These are phyloP conservation scores for Phytopythium chamaehyphon DNA, from an alignment of 352 stramenopile species.

Conservation along the genomic window DNA sequence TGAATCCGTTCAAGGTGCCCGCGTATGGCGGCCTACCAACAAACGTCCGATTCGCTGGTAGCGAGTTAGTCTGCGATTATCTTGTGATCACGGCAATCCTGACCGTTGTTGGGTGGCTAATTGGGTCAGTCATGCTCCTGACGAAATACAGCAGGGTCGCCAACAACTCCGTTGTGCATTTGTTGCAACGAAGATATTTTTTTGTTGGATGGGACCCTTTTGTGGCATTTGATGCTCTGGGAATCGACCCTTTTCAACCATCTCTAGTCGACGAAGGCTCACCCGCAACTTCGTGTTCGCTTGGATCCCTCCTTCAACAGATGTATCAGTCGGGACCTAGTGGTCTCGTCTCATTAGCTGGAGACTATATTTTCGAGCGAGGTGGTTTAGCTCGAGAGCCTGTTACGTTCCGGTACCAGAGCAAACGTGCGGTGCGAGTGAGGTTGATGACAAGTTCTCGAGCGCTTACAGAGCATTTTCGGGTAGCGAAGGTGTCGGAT, in stretches of 20 bases:
- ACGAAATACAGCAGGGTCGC: constrained; percentile 20
- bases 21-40: constrained; percentile 22
- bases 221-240: constrained; percentile 22
- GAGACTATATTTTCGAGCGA: constrained; percentile 30
- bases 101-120: background rate
- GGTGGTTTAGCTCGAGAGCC: constrained; percentile 18
- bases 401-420: constrained; percentile 11
- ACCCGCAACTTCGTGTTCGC: constrained; percentile 20
- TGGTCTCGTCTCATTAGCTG: constrained; percentile 20
- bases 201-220: constrained; percentile 43
- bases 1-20: constrained; percentile 11
- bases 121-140: constrained; percentile 12
- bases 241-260: constrained; percentile 29
- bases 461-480: background rate
- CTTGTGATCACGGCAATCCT: constrained; percentile 18
- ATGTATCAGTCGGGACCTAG: constrained; percentile 35
- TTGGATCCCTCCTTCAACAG: constrained; percentile 29
- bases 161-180: constrained; percentile 21
- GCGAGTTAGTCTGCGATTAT: constrained; percentile 41
- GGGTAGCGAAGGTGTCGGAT: background rate
- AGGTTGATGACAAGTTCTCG: constrained; percentile 11
- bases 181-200: constrained; percentile 30
- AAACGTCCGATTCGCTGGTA: constrained; percentile 31
- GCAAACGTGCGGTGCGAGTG: constrained; percentile 23
- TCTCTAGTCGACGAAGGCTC: constrained; percentile 13